Conservation (phyloP, 129 eudicot species). For the Flaveria ramosissima region DNA sequence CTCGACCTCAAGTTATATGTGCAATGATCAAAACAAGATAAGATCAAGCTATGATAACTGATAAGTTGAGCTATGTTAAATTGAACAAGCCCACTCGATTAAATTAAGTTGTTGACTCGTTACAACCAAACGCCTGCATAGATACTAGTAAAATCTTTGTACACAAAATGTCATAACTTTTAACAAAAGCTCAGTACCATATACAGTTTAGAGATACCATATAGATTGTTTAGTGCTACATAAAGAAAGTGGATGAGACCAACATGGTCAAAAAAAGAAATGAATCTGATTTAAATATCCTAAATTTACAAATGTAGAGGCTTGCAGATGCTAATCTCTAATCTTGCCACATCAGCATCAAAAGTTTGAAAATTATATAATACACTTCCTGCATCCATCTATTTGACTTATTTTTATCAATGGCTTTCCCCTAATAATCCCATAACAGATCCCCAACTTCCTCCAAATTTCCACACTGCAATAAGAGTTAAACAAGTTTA, state of each 20-base stretch:
- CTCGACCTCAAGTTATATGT: no score
- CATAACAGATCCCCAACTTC: conserved; percentile 65
- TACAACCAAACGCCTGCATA: no score
- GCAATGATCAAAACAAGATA: no score
- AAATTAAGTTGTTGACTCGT: no score
- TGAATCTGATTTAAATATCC: background rate
- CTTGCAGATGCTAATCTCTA: conserved; percentile 23
- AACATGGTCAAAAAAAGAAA: background rate
- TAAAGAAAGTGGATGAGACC: background rate
- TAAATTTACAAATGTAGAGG: conserved; percentile 12
- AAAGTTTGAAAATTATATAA: conserved; percentile 11
- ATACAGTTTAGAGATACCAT: background rate
- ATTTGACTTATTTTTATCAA: conserved; percentile 1
- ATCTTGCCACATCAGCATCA: background rate
- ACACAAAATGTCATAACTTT: background rate
- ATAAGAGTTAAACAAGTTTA: conserved; percentile 14
- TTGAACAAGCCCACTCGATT: no score
- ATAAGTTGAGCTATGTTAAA: no score
- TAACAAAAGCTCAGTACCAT: background rate
- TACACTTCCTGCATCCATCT: conserved; percentile 13
- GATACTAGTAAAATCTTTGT: background rate
- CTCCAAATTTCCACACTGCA: conserved; percentile 88
- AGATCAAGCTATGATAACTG: no score
- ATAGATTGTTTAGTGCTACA: background rate
- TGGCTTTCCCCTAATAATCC: conserved; percentile 49